Evolutionary conservation across 306 rosid genomes (phyloP).

Genomic region (Trifolium repens): DNA sequence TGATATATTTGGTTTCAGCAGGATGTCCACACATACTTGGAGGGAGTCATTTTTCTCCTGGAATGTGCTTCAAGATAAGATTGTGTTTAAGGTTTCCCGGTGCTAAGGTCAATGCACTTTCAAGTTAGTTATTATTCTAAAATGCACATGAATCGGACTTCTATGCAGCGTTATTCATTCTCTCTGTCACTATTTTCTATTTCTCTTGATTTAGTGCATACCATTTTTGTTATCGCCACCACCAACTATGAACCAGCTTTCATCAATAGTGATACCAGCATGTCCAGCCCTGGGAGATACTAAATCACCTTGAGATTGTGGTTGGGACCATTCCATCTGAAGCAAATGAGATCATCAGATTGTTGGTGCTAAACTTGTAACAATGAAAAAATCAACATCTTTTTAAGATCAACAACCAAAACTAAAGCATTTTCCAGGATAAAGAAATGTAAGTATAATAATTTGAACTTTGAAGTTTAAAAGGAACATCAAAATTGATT

Average conservation of each 20-base stretch:
- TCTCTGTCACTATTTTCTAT: conserved; percentile 2
- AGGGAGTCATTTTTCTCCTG: conserved; percentile 12
- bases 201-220: conserved; percentile 43
- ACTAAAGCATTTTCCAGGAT: conserved; percentile 31
- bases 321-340: conserved; percentile 99
- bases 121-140: conserved; percentile 24
- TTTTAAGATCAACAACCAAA: conserved; percentile 22
- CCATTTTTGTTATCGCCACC: conserved; percentile 97
- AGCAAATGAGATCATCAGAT: conserved; percentile 36
- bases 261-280: conserved; percentile 79
- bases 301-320: conserved; percentile 81
- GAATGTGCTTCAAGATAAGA: conserved; percentile 20
- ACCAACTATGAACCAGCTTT: conserved; percentile 89
- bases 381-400: conserved; percentile 7
- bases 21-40: background rate
- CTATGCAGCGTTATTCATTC: conserved; percentile 26
- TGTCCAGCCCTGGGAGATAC: conserved; percentile 95
- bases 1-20: conserved; percentile 29
- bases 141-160: conserved; percentile 28
- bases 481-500: conserved; percentile 15
- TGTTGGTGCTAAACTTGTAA: conserved; percentile 38
- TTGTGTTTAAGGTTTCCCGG: conserved; percentile 17
- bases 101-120: conserved; percentile 9
- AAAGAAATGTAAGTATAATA: conserved; percentile 31
- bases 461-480: conserved; percentile 10